phyloP scores from a whole-genome alignment of 176 grass and related monocot species.

The Avena insularis region DNA sequence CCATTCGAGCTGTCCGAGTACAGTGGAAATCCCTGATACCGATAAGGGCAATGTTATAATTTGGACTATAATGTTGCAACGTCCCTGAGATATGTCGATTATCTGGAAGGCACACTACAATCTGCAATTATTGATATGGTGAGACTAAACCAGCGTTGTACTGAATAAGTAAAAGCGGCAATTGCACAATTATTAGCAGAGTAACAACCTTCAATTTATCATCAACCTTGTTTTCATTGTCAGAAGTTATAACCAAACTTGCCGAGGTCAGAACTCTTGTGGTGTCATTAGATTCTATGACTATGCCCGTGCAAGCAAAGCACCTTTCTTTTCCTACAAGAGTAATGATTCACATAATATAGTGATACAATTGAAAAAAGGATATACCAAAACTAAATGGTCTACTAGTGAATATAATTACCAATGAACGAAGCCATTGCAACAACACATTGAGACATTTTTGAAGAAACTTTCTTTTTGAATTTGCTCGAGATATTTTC shows the following conservation, averaged over 20 bases:
- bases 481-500: neutral
- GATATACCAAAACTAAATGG: neutral
- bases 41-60: neutral
- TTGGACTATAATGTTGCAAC: neutral
- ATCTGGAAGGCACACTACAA: constrained; percentile 10
- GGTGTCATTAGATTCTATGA: neutral
- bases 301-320: neutral
- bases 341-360: neutral
- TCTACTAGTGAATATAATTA: neutral
- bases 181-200: neutral
- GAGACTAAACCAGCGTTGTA: neutral
- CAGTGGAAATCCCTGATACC: neutral
- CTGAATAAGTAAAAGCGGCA: neutral
- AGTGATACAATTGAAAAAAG: neutral
- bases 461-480: neutral
- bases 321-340: neutral
- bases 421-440: constrained; percentile 12
- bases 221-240: neutral
- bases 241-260: constrained; percentile 5
- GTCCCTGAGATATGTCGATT: neutral
- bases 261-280: neutral
- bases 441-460: neutral
- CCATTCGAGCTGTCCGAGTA: neutral
- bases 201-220: neutral
- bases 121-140: constrained; percentile 4